phyloP scores from a whole-genome alignment of 495 filamentous ascomycete species.

The Penicillium dipodomyicola region DNA sequence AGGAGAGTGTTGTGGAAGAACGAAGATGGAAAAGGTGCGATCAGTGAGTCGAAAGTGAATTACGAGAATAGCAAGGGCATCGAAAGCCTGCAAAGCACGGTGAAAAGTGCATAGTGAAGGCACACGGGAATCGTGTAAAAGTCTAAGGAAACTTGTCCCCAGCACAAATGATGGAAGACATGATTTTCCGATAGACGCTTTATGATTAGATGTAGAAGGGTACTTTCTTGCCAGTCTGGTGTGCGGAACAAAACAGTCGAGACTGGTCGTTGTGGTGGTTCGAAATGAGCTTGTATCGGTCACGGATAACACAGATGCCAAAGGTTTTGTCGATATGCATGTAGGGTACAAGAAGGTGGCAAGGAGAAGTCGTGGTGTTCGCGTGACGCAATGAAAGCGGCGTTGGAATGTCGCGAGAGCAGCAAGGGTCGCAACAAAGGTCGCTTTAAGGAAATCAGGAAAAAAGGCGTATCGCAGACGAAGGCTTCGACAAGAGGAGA shows the following conservation, averaged over 20 bases:
- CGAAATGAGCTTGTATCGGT: background rate
- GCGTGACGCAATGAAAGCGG: slow-evolving; percentile 29
- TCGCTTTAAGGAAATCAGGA: background rate
- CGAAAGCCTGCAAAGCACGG: slow-evolving; percentile 36
- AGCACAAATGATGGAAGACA: slow-evolving; percentile 28
- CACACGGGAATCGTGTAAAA: slow-evolving; percentile 28
- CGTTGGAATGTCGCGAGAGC: slow-evolving; percentile 18
- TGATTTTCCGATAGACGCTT: slow-evolving; percentile 16
- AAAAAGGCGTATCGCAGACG: background rate
- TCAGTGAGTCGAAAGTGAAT: slow-evolving; percentile 9
- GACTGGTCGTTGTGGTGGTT: slow-evolving; percentile 2
- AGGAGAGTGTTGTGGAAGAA: background rate
- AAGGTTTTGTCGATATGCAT: slow-evolving; percentile 12
- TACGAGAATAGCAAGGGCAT: slow-evolving; percentile 27
- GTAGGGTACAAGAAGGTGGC: background rate
- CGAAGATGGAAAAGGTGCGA: background rate
- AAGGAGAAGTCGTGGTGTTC: slow-evolving; percentile 12
- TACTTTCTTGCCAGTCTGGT: slow-evolving; percentile 9
- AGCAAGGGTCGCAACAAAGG: background rate
- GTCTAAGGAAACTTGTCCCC: slow-evolving; percentile 33
- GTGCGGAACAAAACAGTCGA: background rate
- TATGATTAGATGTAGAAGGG: slow-evolving; percentile 6
- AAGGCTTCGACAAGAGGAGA: background rate
- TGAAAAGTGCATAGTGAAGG: slow-evolving; percentile 37
- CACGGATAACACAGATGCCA: background rate